Conservation (phyloP, 805 yeast species). For the Saturnispora ahearnii region DNA sequence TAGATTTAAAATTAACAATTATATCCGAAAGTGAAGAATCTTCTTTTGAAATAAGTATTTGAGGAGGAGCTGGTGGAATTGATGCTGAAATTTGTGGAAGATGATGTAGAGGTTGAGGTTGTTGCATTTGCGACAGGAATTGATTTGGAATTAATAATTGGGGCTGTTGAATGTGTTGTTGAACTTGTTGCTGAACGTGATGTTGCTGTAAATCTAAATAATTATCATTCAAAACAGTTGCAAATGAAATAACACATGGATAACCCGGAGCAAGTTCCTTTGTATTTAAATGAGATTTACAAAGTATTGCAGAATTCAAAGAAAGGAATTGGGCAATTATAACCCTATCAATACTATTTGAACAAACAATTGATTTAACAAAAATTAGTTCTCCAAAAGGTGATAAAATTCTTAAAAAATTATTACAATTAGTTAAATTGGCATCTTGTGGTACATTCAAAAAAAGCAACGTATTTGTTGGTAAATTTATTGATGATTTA, state of each 20-base stretch:
- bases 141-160: neutral
- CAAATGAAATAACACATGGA: slow-evolving; percentile 74
- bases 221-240: slow-evolving; percentile 41
- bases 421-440: slow-evolving; percentile 39
- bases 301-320: slow-evolving; percentile 68
- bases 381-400: slow-evolving; percentile 55
- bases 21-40: neutral
- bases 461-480: slow-evolving; percentile 68
- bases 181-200: neutral
- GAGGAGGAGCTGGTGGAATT: neutral
- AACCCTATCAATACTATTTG: slow-evolving; percentile 25
- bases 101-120: neutral
- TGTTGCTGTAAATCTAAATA: neutral
- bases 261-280: slow-evolving; percentile 75
- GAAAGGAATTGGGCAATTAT: slow-evolving; percentile 67
- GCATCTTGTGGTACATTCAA: slow-evolving; percentile 61
- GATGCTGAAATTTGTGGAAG: neutral
- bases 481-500: slow-evolving; percentile 68
- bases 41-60: neutral
- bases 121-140: neutral
- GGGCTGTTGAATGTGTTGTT: no score
- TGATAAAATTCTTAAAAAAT: slow-evolving; percentile 42
- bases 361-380: slow-evolving; percentile 47
- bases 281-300: slow-evolving; percentile 71
- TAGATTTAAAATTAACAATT: neutral